A percentile compares a stretch with the other conserved stretches of the same genome.
These are phyloP conservation scores for Blastocystis sp. DNA, from an alignment of 352 stramenopile species.

Conservation along the genomic window DNA sequence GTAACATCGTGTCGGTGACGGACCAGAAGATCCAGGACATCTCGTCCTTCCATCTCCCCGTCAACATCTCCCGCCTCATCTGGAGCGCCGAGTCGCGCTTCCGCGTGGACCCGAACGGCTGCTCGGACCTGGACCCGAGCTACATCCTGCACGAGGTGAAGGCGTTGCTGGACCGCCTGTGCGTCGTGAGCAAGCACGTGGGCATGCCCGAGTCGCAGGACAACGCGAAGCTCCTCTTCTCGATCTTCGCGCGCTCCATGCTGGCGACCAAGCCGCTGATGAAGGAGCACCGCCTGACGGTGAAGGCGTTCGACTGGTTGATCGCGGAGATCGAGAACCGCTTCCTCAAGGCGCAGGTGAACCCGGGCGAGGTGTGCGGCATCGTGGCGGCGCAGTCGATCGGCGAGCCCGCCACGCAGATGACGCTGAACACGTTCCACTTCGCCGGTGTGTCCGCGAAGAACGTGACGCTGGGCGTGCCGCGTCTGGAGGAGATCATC, in stretches of 20 bases:
- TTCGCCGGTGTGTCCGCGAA: conserved; percentile 97
- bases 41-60: conserved; percentile 82
- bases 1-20: conserved; percentile 91
- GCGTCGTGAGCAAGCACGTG: conserved; percentile 93
- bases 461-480: conserved; percentile 99
- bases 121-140: conserved; percentile 76
- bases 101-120: conserved; percentile 76
- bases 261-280: conserved; percentile 94
- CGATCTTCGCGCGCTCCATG: conserved; percentile 92
- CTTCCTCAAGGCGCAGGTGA: conserved; percentile 91
- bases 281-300: conserved; percentile 91
- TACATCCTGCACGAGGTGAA: conserved; percentile 86
- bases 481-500: conserved; percentile 98
- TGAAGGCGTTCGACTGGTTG: conserved; percentile 91
- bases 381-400: conserved; percentile 98
- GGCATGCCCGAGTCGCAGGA: conserved; percentile 93
- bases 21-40: conserved; percentile 86
- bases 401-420: conserved; percentile 98
- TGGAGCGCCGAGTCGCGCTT: conserved; percentile 91
- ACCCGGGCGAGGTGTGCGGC: conserved; percentile 95
- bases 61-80: conserved; percentile 92
- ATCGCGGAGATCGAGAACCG: conserved; percentile 94
- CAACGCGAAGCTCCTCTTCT: conserved; percentile 96
- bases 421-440: conserved; percentile 99
- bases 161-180: conserved; percentile 89